These are phyloP conservation scores for Candida sithepensis DNA, from an alignment of 805 yeast species.

Conservation along the genomic window DNA sequence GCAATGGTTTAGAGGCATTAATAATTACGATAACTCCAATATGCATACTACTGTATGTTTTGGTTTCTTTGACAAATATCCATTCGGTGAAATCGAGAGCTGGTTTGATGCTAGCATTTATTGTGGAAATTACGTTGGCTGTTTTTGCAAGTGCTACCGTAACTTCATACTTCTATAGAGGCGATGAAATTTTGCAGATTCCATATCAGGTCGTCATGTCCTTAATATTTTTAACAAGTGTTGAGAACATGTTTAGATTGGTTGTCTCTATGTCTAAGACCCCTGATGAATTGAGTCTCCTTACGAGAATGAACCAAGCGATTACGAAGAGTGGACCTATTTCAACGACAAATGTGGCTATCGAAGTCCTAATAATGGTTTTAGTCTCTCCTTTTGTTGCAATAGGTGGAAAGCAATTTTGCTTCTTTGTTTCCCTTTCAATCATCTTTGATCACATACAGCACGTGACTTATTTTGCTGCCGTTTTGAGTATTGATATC, in stretches of 20 bases:
- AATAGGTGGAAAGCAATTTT: conserved; percentile 34
- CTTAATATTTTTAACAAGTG: conserved; percentile 38
- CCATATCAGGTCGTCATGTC: conserved; percentile 41
- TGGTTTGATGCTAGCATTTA: conserved; percentile 43
- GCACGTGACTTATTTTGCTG: conserved; percentile 60
- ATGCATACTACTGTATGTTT: conserved; percentile 18
- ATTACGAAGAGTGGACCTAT: conserved; percentile 34
- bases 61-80: conserved; percentile 38
- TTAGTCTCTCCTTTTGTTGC: conserved; percentile 29
- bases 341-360: conserved; percentile 34
- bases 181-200: conserved; percentile 33
- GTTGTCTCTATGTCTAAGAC: conserved; percentile 36
- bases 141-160: conserved; percentile 41
- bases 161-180: conserved; percentile 34
- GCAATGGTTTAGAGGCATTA: conserved; percentile 19
- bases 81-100: conserved; percentile 41
- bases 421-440: conserved; percentile 44
- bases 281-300: conserved; percentile 40
- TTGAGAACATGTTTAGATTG: conserved; percentile 47
- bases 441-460: conserved; percentile 57
- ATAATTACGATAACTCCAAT: conserved; percentile 18
- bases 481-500: conserved; percentile 65
- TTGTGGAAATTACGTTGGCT: conserved; percentile 38
- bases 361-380: conserved; percentile 19
- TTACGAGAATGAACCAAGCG: conserved; percentile 35